Evolutionary conservation across 345 rosid genomes (phyloP).

Genomic region (Carallia pectinifolia): DNA sequence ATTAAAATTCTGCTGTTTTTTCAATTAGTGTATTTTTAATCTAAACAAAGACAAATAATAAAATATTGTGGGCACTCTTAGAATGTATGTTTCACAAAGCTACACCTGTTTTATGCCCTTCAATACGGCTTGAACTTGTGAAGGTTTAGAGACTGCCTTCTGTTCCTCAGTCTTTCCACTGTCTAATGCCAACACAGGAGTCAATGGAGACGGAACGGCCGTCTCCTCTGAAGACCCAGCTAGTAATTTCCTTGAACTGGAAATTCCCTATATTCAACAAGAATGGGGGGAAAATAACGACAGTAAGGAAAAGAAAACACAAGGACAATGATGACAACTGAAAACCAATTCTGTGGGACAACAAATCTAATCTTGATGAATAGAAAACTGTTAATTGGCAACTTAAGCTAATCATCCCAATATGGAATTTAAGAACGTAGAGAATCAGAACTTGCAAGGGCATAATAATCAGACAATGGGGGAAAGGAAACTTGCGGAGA

Average conservation of each 20-base stretch:
- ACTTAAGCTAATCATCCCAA: background rate
- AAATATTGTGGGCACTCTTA: background rate
- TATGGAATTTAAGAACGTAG: background rate
- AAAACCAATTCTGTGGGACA: background rate
- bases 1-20: background rate
- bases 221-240: conserved; percentile 53
- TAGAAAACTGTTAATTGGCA: background rate
- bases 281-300: background rate
- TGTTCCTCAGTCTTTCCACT: conserved; percentile 64
- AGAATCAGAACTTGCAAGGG: background rate
- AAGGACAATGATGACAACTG: background rate
- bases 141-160: conserved; percentile 54
- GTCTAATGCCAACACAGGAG: conserved; percentile 49
- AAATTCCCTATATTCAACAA: conserved; percentile 53
- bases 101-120: conserved; percentile 88
- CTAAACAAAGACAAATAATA: background rate
- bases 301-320: background rate
- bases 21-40: background rate
- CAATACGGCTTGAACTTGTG: conserved; percentile 73
- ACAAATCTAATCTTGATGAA: background rate
- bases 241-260: conserved; percentile 58
- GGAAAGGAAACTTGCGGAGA: background rate
- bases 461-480: background rate
- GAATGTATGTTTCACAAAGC: background rate
- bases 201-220: conserved; percentile 75